These are phyloP conservation scores for Stagonosporopsis tanaceti DNA, from an alignment of 2,329 filamentous ascomycete genomes.

Conservation along the genomic window DNA sequence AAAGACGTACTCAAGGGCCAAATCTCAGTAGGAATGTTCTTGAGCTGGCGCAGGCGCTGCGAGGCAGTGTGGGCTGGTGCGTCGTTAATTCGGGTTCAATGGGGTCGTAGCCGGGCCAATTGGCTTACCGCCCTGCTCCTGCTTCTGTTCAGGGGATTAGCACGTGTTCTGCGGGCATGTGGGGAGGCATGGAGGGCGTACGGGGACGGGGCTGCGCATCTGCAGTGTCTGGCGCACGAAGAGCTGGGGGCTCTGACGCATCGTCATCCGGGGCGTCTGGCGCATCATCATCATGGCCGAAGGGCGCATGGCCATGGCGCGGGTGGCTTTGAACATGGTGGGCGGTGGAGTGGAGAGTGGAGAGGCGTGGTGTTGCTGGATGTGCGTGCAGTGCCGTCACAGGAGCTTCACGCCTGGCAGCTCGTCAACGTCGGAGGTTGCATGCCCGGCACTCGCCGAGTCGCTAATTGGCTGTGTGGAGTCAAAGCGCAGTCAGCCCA, in stretches of 20 bases:
- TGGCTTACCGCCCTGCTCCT: slow-evolving; percentile 68
- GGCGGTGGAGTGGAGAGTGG: slow-evolving; percentile 31
- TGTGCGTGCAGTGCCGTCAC: slow-evolving; percentile 42
- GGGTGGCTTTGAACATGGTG: slow-evolving; percentile 49
- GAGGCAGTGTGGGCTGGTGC: slow-evolving; percentile 89
- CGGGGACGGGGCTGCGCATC: slow-evolving; percentile 70
- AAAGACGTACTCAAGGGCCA: slow-evolving; percentile 82
- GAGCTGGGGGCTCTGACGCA: slow-evolving; percentile 47
- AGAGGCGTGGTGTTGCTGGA: slow-evolving; percentile 31
- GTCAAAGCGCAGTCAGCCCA: slow-evolving; percentile 48
- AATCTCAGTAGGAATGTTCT: slow-evolving; percentile 91
- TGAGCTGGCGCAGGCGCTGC: slow-evolving; percentile 88
- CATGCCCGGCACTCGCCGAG: slow-evolving; percentile 41
- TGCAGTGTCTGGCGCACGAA: slow-evolving; percentile 58
- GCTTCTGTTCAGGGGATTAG: slow-evolving; percentile 63
- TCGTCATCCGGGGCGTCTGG: slow-evolving; percentile 50
- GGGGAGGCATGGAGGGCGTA: slow-evolving; percentile 57
- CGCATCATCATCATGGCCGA: slow-evolving; percentile 52
- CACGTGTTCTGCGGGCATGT: slow-evolving; percentile 17
- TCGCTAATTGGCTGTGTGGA: slow-evolving; percentile 42
- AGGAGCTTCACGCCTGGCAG: slow-evolving; percentile 31
- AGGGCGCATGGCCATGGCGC: slow-evolving; percentile 51
- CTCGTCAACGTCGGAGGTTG: slow-evolving; percentile 32
- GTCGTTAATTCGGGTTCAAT: slow-evolving; percentile 29
- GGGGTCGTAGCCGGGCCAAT: slow-evolving; percentile 24